These are phyloP conservation scores for Liriodendron chinense DNA, from an alignment of 164 flowering plant species.

Conservation along the genomic window DNA sequence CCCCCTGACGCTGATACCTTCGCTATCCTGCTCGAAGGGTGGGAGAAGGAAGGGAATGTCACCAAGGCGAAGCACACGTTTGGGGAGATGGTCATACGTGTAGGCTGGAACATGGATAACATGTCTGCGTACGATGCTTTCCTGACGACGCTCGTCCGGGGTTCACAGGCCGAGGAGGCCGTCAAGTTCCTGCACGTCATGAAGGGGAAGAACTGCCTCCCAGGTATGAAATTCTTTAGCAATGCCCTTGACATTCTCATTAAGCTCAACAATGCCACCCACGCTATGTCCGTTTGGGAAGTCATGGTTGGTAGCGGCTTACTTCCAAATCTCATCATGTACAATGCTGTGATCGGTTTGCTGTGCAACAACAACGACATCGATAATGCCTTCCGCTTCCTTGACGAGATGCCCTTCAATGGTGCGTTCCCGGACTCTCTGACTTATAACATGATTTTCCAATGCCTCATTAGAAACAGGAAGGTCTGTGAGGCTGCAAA, in stretches of 20 bases:
- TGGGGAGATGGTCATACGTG: constrained; percentile 69
- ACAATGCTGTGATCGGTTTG: constrained; percentile 60
- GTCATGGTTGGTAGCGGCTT: constrained; percentile 57
- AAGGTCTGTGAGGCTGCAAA: constrained; percentile 44
- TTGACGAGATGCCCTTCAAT: constrained; percentile 64
- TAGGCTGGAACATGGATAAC: constrained; percentile 66
- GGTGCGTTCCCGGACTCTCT: constrained; percentile 72
- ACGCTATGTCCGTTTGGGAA: constrained; percentile 58
- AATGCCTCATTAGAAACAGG: constrained; percentile 59
- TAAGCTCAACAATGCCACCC: constrained; percentile 40
- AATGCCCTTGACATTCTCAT: constrained; percentile 62
- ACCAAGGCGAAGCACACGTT: constrained; percentile 59
- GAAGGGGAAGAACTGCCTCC: constrained; percentile 61
- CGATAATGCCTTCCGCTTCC: constrained; percentile 43
- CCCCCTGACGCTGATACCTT: constrained; percentile 59
- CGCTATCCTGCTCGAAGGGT: constrained; percentile 70
- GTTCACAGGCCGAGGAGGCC: constrained; percentile 47
- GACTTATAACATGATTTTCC: constrained; percentile 68
- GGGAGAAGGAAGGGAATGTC: constrained; percentile 72
- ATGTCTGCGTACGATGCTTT: constrained; percentile 64
- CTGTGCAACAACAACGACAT: constrained; percentile 47
- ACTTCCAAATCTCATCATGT: constrained; percentile 62
- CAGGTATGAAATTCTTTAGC: constrained; percentile 77
- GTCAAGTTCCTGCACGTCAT: constrained; percentile 57
- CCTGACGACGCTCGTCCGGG: constrained; percentile 55